Conservation (phyloP, 345 rosid species). For the Lagerstroemia speciosa region DNA sequence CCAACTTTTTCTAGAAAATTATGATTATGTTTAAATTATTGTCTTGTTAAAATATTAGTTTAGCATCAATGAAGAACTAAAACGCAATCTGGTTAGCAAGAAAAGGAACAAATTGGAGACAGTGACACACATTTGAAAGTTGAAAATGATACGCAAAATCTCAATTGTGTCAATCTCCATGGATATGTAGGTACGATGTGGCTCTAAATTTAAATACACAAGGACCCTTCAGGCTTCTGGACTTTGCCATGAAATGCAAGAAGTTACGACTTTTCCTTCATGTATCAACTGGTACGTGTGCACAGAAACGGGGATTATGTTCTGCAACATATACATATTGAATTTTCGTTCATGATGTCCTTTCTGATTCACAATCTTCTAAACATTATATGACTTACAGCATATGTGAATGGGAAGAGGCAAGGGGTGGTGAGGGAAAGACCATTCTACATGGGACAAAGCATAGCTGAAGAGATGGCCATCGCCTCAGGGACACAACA, state of each 20-base stretch:
- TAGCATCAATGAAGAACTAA: no score
- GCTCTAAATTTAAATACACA: conserved; percentile 12
- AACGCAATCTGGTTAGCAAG: no score
- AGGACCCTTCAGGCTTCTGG: conserved; percentile 13
- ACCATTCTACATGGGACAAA: conserved; percentile 6
- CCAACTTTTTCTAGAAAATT: no score
- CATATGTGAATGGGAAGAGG: conserved; percentile 10
- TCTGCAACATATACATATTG: neutral
- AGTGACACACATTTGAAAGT: no score
- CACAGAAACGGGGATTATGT: neutral
- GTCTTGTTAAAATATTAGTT: no score
- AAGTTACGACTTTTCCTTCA: conserved; percentile 25
- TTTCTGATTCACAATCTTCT: neutral
- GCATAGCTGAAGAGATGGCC: conserved; percentile 5
- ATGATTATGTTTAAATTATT: no score
- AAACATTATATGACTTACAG: neutral
- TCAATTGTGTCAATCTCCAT: neutral
- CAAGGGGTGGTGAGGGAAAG: conserved; percentile 5
- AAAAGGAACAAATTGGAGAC: no score
- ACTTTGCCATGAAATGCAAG: conserved; percentile 16
- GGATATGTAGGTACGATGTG: conserved; percentile 18
- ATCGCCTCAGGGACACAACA: neutral
- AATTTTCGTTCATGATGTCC: neutral
- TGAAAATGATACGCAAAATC: no score
- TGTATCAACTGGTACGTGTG: conserved; percentile 15